Percentiles rank a stretch among this genome's conserved stretches.
Evolutionary conservation across 192 early-diverging fungal species (phyloP).

Genomic region (Thoreauomyces humboldtii): DNA sequence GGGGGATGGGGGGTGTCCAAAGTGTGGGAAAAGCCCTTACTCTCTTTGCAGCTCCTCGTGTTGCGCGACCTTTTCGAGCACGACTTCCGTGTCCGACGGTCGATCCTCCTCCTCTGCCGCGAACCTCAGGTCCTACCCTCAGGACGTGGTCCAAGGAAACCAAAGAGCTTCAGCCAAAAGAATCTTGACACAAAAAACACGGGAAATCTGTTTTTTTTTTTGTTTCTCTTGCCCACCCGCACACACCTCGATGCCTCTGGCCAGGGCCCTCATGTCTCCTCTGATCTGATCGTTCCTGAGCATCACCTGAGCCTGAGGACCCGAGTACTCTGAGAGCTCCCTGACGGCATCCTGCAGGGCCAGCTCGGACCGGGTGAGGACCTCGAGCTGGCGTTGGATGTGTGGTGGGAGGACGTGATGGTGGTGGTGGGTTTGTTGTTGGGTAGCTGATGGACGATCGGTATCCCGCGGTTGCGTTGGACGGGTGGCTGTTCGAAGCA

Average conservation of each 20-base stretch:
- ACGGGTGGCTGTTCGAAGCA: too few relatives aligned
- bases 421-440: too few relatives aligned
- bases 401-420: neutral
- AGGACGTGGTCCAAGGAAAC: neutral
- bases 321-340: slow-evolving; percentile 14
- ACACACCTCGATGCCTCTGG: slow-evolving; percentile 16
- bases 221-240: neutral
- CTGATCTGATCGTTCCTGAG: slow-evolving; percentile 16
- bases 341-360: slow-evolving; percentile 10
- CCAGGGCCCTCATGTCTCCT: slow-evolving; percentile 6
- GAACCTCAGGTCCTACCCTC: slow-evolving; percentile 37
- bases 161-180: neutral
- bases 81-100: slow-evolving; percentile 33
- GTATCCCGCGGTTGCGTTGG: too few relatives aligned
- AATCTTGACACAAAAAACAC: neutral
- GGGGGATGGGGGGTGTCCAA: too few relatives aligned
- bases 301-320: neutral
- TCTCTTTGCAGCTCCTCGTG: slow-evolving; percentile 52
- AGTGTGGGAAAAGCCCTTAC: too few relatives aligned
- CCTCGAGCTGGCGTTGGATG: slow-evolving; percentile 19
- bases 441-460: too few relatives aligned
- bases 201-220: neutral
- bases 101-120: slow-evolving; percentile 57
- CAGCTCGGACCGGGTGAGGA: slow-evolving; percentile 18
- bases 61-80: slow-evolving; percentile 42